Evolutionary conservation across 768 basidiomycete genomes (phyloP), one percentile per base, ranked within the genome.

Genomic region (Russula abietina): DNA sequence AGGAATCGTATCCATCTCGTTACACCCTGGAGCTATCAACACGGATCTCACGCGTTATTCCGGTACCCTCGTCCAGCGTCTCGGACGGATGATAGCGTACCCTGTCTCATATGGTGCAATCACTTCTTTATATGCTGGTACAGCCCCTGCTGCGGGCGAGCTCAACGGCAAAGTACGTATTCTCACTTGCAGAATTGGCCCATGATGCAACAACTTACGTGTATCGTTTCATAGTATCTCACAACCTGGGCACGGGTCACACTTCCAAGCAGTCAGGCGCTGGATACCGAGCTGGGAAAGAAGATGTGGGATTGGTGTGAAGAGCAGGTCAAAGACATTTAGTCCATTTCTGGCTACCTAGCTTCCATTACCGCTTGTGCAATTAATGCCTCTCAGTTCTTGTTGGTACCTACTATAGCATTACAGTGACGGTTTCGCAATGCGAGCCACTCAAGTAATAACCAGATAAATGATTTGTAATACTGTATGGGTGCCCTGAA

Each of bases 1-100:
- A 60, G 81, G 79, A 10, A 76, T 82, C 46, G 67, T 80, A 1
- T 79, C 80, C 0, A 73, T 72, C 1, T 70, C 79, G 2, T 53
- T 81, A 30, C 75, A 81, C 59, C 80, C 65, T n/a, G 65, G 65
- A 30, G 8, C 14, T n/a, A 57, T 67, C 52, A 12, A 65, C 12
- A 65, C 66, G 26, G 66, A 67, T 54, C 60, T 67, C 9, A 0
- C 41, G 49, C 64, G 66, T n/a, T 4, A 58, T 36, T 32, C 54
- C 5, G 28, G 26, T 38, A 38, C 22, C 1, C 26, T 66, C 24
- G 4, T 39, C 3, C 46, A 52, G 54, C 33, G 36, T 9, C 0
- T 55, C 22, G 22, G 26, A 26, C 46, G 48, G 32, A 3, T 61
- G 24, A 1, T 48, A 12, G 17, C 32, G 24, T 59, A 65, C 26